These are phyloP conservation scores for Penicillium sp. DNA, from an alignment of 2,329 filamentous ascomycete species.

Conservation along the genomic window DNA sequence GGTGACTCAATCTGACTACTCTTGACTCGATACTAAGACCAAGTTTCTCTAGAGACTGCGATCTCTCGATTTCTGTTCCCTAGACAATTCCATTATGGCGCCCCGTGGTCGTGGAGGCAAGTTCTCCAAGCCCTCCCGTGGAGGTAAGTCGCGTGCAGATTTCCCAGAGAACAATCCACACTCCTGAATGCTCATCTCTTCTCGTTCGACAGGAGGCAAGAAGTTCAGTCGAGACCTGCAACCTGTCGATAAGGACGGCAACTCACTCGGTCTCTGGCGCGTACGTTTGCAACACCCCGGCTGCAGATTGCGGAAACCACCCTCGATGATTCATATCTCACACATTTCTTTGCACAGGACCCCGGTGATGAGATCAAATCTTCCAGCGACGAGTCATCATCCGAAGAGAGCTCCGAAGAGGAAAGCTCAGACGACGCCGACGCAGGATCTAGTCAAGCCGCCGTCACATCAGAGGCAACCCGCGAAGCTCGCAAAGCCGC, in stretches of 20 bases:
- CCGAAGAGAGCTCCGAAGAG: constrained; percentile 49
- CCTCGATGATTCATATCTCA: background rate
- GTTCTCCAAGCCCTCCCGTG: constrained; percentile 88
- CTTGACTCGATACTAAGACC: background rate
- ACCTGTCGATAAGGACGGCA: constrained; percentile 84
- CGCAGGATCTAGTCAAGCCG: constrained; percentile 49
- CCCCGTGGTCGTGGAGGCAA: constrained; percentile 81
- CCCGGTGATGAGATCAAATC: constrained; percentile 37
- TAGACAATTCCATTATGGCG: constrained; percentile 33
- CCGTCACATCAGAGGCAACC: constrained; percentile 56
- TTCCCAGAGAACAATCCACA: background rate
- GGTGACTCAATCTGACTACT: background rate
- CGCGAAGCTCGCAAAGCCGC: constrained; percentile 85
- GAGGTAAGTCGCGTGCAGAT: constrained; percentile 59
- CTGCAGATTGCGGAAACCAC: background rate
- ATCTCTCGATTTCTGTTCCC: background rate
- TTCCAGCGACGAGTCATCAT: constrained; percentile 50
- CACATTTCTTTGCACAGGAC: constrained; percentile 26
- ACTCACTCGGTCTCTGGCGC: constrained; percentile 84
- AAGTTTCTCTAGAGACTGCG: background rate
- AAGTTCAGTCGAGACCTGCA: constrained; percentile 90
- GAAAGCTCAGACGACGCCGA: constrained; percentile 48
- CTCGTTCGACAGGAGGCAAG: constrained; percentile 68
- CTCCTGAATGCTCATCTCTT: constrained; percentile 3
- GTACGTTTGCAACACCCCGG: constrained; percentile 45